Evolutionary conservation across 208 protist species (phyloP).

Genomic region (Leishmania martiniquensis): DNA sequence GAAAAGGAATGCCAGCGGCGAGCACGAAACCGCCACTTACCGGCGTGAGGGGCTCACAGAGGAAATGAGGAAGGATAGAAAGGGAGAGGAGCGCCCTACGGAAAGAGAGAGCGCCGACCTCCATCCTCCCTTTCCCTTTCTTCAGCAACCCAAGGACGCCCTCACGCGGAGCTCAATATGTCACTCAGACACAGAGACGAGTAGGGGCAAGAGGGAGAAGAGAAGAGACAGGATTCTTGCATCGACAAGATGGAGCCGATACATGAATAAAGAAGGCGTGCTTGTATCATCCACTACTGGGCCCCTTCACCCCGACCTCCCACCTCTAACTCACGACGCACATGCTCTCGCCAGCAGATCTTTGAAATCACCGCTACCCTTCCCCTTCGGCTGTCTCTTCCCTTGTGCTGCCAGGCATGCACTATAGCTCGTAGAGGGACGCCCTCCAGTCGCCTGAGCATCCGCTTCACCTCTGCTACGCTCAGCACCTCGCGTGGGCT

Average conservation of each 20-base stretch:
- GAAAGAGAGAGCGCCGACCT: not conserved
- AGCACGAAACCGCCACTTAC: not conserved
- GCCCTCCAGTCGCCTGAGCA: conserved; percentile 36
- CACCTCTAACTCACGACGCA: not conserved
- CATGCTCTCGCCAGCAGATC: not conserved
- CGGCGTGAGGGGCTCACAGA: not conserved
- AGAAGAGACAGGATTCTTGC: not conserved
- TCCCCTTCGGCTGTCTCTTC: not conserved
- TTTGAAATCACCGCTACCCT: not conserved
- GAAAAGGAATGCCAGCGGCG: not conserved
- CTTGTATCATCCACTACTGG: not conserved
- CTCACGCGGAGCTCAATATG: not conserved
- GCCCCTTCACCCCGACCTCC: not conserved
- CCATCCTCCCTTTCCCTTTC: no score
- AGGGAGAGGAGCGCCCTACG: not conserved
- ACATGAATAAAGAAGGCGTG: not conserved
- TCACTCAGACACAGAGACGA: not conserved
- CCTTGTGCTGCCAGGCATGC: not conserved
- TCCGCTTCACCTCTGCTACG: conserved; percentile 34
- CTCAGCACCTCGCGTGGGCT: not conserved
- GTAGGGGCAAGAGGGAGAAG: not conserved
- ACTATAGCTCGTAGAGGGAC: not conserved
- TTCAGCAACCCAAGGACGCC: no score
- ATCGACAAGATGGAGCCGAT: not conserved
- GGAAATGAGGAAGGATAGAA: not conserved